Evolutionary conservation across 2,329 filamentous ascomycete species (phyloP).

Genomic region (Aspergillus sp.): DNA sequence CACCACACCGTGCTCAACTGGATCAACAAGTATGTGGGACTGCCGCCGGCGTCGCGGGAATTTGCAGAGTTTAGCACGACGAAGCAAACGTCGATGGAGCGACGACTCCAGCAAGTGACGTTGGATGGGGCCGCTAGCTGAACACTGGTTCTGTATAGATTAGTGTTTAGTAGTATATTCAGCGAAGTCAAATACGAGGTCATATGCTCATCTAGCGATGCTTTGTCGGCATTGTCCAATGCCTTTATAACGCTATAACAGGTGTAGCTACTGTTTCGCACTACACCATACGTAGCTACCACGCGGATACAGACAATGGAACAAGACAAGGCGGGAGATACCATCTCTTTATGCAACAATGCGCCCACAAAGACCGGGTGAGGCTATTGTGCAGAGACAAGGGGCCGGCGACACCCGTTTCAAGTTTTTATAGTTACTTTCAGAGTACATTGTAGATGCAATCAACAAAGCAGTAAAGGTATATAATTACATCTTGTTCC

Average conservation of each 20-base stretch:
- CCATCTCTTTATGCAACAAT: no score
- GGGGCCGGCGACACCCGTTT: neutral
- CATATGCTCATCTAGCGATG: neutral
- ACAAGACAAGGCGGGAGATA: no score
- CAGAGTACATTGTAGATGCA: neutral
- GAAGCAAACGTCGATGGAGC: conserved; percentile 12
- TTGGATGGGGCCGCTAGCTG: neutral
- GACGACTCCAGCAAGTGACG: conserved; percentile 22
- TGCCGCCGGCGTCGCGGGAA: conserved; percentile 48
- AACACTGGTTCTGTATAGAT: no score
- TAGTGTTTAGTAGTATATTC: no score
- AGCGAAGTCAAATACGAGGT: neutral
- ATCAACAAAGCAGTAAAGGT: neutral
- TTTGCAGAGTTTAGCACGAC: conserved; percentile 19
- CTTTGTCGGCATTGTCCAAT: no score
- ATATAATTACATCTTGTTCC: neutral
- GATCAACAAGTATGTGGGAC: conserved; percentile 63
- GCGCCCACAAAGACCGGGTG: no score
- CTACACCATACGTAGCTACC: no score
- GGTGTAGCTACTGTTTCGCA: no score
- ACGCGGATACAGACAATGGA: no score
- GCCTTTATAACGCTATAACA: no score
- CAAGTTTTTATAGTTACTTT: neutral
- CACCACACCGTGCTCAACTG: conserved; percentile 81
- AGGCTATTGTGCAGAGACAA: neutral